These are phyloP conservation scores for Claviceps digitariae DNA, from an alignment of 2,329 filamentous ascomycete species.

Conservation along the genomic window DNA sequence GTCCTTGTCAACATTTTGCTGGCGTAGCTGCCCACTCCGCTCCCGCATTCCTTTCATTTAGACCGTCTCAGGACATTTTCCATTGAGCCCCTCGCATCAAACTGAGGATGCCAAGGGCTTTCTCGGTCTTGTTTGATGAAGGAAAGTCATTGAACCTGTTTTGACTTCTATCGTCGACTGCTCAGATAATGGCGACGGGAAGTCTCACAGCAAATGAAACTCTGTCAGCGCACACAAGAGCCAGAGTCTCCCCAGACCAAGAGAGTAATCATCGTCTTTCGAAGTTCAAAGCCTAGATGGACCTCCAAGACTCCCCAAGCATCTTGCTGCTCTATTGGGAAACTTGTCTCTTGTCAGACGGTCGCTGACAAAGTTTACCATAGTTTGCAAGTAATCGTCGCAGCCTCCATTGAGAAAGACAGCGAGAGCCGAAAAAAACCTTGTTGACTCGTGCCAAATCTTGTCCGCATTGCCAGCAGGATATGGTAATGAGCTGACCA, in stretches of 20 bases:
- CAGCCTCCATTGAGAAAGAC: background rate
- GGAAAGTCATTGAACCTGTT: background rate
- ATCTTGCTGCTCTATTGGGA: too few species aligned
- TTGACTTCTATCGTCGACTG: background rate
- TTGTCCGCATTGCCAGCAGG: background rate
- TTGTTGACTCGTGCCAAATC: background rate
- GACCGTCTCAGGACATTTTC: background rate
- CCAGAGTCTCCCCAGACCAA: background rate
- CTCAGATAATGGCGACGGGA: background rate
- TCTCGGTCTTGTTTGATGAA: background rate
- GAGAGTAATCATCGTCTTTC: background rate
- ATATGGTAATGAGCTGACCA: constrained; percentile 1
- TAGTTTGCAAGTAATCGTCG: background rate
- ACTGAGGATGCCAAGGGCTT: background rate
- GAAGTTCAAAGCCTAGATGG: background rate
- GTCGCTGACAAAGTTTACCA: background rate
- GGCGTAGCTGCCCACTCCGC: background rate
- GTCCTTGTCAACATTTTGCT: background rate
- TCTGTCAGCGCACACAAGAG: background rate
- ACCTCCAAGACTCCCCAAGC: background rate
- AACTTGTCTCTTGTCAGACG: background rate
- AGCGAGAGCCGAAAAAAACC: background rate
- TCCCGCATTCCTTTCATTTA: constrained; percentile 5
- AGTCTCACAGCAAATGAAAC: background rate
- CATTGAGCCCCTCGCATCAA: background rate